These are phyloP conservation scores for Yarrowia hollandica DNA, from an alignment of 805 yeast species.

Conservation along the genomic window DNA sequence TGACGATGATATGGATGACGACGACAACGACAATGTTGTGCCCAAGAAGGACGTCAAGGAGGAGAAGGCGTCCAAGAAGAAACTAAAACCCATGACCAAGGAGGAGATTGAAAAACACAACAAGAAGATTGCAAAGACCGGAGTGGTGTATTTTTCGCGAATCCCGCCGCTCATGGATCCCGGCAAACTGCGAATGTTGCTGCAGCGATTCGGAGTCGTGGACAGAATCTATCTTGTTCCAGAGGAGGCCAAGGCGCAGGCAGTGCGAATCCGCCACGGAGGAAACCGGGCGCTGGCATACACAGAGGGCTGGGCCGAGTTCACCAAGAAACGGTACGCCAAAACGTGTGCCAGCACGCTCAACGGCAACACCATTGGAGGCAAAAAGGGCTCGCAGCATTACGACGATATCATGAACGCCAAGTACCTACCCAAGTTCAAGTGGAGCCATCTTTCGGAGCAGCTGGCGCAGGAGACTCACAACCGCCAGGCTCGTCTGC, in stretches of 20 bases:
- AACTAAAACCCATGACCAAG: slow-evolving; percentile 36
- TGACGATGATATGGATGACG: slow-evolving; percentile 33
- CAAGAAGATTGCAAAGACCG: slow-evolving; percentile 65
- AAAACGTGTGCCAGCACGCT: slow-evolving; percentile 81
- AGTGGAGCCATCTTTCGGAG: slow-evolving; percentile 92
- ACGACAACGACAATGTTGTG: slow-evolving; percentile 31
- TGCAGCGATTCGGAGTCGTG: slow-evolving; percentile 80
- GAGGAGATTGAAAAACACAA: slow-evolving; percentile 43
- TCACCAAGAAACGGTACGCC: slow-evolving; percentile 77
- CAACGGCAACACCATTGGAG: slow-evolving; percentile 88
- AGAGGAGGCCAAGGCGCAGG: slow-evolving; percentile 67
- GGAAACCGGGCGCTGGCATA: slow-evolving; percentile 87
- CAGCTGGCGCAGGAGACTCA: slow-evolving; percentile 91
- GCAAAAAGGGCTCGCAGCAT: slow-evolving; percentile 85
- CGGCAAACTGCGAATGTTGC: slow-evolving; percentile 76
- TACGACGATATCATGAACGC: slow-evolving; percentile 92
- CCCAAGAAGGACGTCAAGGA: slow-evolving; percentile 10
- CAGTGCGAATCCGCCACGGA: slow-evolving; percentile 73
- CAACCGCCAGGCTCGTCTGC: slow-evolving; percentile 79
- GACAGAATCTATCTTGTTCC: slow-evolving; percentile 85
- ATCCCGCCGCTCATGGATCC: slow-evolving; percentile 99
- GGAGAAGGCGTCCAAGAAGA: slow-evolving; percentile 27
- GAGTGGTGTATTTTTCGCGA: slow-evolving; percentile 88
- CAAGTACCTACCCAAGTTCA: slow-evolving; percentile 85
- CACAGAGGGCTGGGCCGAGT: slow-evolving; percentile 98